A percentile compares a stretch with the other conserved stretches of the same genome.
phyloP scores from a whole-genome alignment of 192 early-diverging fungal species.

The Coemansia sp. region DNA sequence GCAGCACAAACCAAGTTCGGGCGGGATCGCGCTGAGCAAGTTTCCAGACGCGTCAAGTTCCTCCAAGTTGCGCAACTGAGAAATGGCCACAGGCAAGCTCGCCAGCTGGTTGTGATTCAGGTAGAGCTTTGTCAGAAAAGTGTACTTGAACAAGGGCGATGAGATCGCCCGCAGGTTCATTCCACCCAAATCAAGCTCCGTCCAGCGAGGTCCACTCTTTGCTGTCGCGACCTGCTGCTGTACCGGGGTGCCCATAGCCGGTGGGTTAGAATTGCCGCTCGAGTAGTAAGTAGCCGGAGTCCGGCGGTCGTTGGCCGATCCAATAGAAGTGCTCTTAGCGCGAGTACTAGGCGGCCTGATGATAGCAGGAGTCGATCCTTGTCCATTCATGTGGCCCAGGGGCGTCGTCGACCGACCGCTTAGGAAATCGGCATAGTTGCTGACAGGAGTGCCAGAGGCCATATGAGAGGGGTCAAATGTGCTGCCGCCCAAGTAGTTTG shows the following conservation, averaged over 20 bases:
- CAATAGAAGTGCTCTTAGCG: constrained; percentile 49
- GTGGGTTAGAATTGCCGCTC: constrained; percentile 21
- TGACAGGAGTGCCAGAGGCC: constrained; percentile 46
- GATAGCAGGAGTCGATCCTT: constrained; percentile 43
- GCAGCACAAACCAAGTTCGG: constrained; percentile 86
- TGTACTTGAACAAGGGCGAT: constrained; percentile 75
- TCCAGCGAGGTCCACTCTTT: constrained; percentile 65
- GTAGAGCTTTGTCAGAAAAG: constrained; percentile 89
- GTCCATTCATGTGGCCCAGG: constrained; percentile 44
- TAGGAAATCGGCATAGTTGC: constrained; percentile 54
- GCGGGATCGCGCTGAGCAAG: constrained; percentile 76
- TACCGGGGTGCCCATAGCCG: constrained; percentile 21
- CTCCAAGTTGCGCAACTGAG: constrained; percentile 66
- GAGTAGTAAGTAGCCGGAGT: constrained; percentile 31
- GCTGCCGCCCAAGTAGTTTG: constrained; percentile 34
- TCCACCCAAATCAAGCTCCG: constrained; percentile 90
- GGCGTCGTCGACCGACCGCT: constrained; percentile 55
- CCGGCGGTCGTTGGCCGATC: constrained; percentile 46
- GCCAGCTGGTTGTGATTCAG: constrained; percentile 95
- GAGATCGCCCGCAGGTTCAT: constrained; percentile 88
- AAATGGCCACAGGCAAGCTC: constrained; percentile 71
- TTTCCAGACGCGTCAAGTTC: constrained; percentile 91
- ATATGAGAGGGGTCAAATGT: constrained; percentile 36
- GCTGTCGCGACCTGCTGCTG: constrained; percentile 30
- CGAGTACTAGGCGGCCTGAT: constrained; percentile 53